These are phyloP conservation scores for Heritiera littoralis DNA, from an alignment of 345 rosid species.

Conservation along the genomic window DNA sequence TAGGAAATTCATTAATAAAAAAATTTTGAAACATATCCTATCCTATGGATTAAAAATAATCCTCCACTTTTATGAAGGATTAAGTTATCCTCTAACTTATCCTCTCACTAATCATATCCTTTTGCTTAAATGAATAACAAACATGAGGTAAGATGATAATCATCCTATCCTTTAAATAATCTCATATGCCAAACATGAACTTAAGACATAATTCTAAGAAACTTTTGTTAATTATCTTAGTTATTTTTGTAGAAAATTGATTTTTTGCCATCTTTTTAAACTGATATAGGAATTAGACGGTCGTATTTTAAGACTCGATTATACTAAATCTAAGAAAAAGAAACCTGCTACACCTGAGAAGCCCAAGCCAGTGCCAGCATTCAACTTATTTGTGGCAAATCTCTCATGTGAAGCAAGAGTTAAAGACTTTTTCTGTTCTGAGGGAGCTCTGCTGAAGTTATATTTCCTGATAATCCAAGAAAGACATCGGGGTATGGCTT, in stretches of 20 bases:
- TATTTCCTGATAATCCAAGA: conserved; percentile 70
- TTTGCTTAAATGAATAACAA: too few relatives aligned
- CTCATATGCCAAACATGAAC: too few relatives aligned
- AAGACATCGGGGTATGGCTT: conserved; percentile 78
- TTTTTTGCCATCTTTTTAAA: not conserved
- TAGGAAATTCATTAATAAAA: too few relatives aligned
- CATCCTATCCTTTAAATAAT: too few relatives aligned
- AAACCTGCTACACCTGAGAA: conserved; percentile 43
- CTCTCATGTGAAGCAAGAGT: conserved; percentile 68
- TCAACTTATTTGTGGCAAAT: conserved; percentile 71
- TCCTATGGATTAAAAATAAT: too few relatives aligned
- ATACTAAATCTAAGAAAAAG: conserved; percentile 56
- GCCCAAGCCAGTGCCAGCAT: conserved; percentile 43
- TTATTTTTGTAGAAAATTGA: not conserved
- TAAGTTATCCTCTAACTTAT: too few relatives aligned
- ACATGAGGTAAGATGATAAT: too few relatives aligned
- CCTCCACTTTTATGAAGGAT: too few relatives aligned
- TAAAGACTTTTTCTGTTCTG: conserved; percentile 59
- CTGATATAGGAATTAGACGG: conserved; percentile 66
- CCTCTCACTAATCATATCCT: too few relatives aligned
- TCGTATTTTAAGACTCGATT: conserved; percentile 53
- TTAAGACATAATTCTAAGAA: too few relatives aligned
- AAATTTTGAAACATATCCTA: too few relatives aligned
- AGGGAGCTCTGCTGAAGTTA: conserved; percentile 64
- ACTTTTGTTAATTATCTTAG: not conserved